Conservation (phyloP, 1,284 basidiomycete species). For the Cryptococcus sp. region DNA sequence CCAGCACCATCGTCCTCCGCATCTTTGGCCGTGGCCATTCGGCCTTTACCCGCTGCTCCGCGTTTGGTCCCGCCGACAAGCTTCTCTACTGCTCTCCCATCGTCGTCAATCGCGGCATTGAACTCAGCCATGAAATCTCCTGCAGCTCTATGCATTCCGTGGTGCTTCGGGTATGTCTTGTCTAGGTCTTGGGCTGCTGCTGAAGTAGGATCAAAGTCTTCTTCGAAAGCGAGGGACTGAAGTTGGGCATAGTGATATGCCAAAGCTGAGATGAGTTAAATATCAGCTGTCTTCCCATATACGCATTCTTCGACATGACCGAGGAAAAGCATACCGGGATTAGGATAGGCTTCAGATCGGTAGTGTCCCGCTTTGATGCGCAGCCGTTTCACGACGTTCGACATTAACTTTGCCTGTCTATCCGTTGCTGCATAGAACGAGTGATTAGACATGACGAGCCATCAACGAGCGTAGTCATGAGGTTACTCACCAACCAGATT, state of each 20-base stretch:
- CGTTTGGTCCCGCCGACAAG: constrained; percentile 29
- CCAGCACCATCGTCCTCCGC: not conserved
- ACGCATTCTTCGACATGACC: no score
- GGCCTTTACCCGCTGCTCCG: constrained; percentile 14
- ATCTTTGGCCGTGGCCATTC: no score
- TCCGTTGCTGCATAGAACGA: constrained; percentile 62
- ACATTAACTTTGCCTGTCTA: constrained; percentile 68
- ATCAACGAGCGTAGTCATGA: constrained; percentile 61
- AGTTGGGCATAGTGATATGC: constrained; percentile 86
- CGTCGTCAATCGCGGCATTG: constrained; percentile 68
- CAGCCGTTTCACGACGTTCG: constrained; percentile 74
- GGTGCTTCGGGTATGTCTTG: constrained; percentile 73
- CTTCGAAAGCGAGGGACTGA: constrained; percentile 86
- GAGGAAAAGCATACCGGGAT: constrained; percentile 67
- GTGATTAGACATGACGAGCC: constrained; percentile 54
- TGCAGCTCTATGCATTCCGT: constrained; percentile 78
- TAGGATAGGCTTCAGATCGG: constrained; percentile 85
- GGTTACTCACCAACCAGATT: constrained; percentile 61
- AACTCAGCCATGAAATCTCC: constrained; percentile 73
- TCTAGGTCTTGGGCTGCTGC: constrained; percentile 64
- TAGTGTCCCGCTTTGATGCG: constrained; percentile 76
- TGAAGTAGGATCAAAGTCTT: constrained; percentile 72
- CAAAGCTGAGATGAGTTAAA: constrained; percentile 54
- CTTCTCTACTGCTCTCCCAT: constrained; percentile 59
- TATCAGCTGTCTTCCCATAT: no score